A percentile compares a stretch with the other conserved stretches of the same genome.
Evolutionary conservation across 371 early-diverging fungal genomes (phyloP).

Genomic region (Mucor indicus): DNA sequence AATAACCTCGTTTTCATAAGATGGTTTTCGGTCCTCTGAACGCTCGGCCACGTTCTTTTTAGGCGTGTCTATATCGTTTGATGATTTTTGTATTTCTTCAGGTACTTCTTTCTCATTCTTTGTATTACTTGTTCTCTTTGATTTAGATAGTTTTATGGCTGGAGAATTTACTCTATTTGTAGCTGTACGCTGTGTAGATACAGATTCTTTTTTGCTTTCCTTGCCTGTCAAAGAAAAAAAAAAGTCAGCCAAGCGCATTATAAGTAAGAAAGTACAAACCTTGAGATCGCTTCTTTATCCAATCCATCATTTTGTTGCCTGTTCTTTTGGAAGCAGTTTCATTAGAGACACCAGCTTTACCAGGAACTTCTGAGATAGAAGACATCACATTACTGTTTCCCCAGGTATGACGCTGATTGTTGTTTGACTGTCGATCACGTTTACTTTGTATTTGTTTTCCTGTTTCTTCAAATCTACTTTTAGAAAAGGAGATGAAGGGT

Average conservation of each 20-base stretch:
- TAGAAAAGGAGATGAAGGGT: background rate
- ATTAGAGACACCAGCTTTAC: too few relatives aligned
- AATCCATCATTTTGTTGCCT: conserved; percentile 68
- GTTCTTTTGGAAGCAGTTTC: conserved; percentile 32
- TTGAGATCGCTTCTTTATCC: conserved; percentile 64
- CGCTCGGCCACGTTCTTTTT: too few relatives aligned
- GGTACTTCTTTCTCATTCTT: conserved; percentile 1
- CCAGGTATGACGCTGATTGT: too few relatives aligned
- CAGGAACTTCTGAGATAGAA: too few relatives aligned
- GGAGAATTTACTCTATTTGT: conserved; percentile 4
- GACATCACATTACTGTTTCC: too few relatives aligned
- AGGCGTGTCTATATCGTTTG: too few relatives aligned
- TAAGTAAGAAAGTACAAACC: conserved; percentile 24
- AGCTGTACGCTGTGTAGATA: background rate
- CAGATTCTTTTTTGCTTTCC: conserved; percentile 2
- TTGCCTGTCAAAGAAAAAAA: conserved; percentile 3
- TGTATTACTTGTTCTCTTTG: background rate
- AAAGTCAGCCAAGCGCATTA: background rate
- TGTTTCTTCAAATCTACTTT: conserved; percentile 10
- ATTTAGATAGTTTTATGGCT: conserved; percentile 4
- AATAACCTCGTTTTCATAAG: too few relatives aligned
- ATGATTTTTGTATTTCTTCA: too few relatives aligned
- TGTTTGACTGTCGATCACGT: too few relatives aligned
- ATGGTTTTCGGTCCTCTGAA: too few relatives aligned
- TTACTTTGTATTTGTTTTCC: too few relatives aligned